Evolutionary conservation across 192 early-diverging fungal species (phyloP).

Genomic region (Umbelopsis isabellina): DNA sequence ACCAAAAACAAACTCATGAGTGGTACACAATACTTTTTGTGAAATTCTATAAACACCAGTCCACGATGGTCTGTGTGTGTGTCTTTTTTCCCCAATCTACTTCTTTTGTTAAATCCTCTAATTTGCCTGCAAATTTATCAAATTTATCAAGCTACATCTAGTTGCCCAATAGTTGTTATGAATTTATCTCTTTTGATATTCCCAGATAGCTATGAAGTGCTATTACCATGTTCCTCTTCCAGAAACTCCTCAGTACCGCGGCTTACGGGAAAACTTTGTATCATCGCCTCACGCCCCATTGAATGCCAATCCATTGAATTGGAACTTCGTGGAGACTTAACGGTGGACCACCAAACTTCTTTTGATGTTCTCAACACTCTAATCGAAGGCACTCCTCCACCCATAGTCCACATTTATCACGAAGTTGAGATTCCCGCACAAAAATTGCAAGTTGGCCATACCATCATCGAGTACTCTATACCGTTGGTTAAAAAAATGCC

Average conservation of each 20-base stretch:
- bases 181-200: conserved; percentile 10
- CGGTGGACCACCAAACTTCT: conserved; percentile 6
- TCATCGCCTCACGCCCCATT: conserved; percentile 4
- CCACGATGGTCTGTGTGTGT: conserved; percentile 5
- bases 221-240: not conserved
- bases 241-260: not conserved
- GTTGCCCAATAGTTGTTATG: not conserved
- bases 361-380: conserved; percentile 17
- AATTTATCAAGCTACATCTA: not conserved
- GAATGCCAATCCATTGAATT: conserved; percentile 9
- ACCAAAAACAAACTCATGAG: not conserved
- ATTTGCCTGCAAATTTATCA: not conserved
- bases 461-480: conserved; percentile 15
- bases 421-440: not conserved
- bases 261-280: not conserved
- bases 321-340: not conserved
- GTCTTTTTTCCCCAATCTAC: not conserved
- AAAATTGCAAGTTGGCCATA: conserved; percentile 9
- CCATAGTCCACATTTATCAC: not conserved
- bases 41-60: not conserved
- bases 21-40: not conserved
- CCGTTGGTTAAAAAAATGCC: conserved; percentile 6
- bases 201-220: conserved; percentile 1
- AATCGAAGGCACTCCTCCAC: conserved; percentile 8
- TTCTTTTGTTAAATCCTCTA: not conserved